phyloP scores from a whole-genome alignment of 352 stramenopile genomes.

The Blastocystis sp. region DNA sequence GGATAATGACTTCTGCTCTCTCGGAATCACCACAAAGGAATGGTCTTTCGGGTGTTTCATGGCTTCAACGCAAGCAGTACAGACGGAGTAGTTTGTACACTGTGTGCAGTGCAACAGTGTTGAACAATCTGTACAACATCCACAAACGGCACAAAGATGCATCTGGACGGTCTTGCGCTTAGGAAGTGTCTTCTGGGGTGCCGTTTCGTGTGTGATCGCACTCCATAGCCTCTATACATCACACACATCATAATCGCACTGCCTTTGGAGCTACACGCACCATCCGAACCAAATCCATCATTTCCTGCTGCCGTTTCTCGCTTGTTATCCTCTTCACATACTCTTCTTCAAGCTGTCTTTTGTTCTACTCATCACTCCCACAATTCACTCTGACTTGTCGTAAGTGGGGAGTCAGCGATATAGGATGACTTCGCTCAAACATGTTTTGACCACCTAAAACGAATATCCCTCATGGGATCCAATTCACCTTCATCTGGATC shows the following conservation, averaged over 20 bases:
- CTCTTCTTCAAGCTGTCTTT: neutral
- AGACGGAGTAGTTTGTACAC: neutral
- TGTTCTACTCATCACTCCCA: neutral
- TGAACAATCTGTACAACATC: neutral
- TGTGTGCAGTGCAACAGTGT: neutral
- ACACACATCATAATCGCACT: neutral
- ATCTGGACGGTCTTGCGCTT: neutral
- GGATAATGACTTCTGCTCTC: neutral
- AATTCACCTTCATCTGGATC: neutral
- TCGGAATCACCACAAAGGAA: neutral
- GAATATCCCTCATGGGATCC: neutral
- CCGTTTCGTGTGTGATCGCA: neutral
- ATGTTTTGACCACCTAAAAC: neutral
- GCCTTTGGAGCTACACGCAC: neutral
- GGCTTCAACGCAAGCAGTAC: neutral
- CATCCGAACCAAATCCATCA: neutral
- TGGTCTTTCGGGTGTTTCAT: neutral
- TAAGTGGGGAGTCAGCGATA: neutral
- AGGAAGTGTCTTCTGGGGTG: neutral
- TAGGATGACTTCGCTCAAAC: neutral
- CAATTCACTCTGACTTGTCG: neutral
- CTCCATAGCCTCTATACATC: neutral
- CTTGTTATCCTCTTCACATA: neutral
- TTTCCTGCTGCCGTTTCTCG: neutral
- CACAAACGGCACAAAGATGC: neutral